Base-by-base conservation (phyloP, 2,329 filamentous ascomycete genomes). In the Cladophialophora immunda region DNA sequence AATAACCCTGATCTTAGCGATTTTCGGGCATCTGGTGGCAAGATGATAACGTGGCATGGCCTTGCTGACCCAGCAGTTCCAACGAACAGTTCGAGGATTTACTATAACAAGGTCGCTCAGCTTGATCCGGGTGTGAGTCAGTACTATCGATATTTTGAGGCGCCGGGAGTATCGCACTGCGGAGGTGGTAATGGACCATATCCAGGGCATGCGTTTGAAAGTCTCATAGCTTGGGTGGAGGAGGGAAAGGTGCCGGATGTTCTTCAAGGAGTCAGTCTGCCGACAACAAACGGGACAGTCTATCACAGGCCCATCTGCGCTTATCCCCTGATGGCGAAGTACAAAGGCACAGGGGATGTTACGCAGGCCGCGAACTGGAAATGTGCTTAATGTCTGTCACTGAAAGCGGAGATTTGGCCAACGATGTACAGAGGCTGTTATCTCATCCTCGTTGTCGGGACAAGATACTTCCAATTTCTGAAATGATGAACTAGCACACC, bases 21-120 rank as follows among this genome's bases (percentile, higher is more conserved):
- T 0, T 82, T 82, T 70, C 73, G 58, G 68, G 0, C 79, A 78
- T 0, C 80, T 77, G 57, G 63, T 6, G 63, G 63, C 1, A 83
- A 82, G 67, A 76, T 83, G 72, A 75, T 83, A 19, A 78, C 75
- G 1, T 82, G 77, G 76, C 81, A 83, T 61, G 81, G 81, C 13
- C 36, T 17, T 5, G 36, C 36, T 15, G 36, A 41, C 17, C 13
- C 13, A 4, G 13, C 17, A 17, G 17, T 41, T 1, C 36, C 13
- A 5, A 41, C 36, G 5, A 41, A 41, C 13, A 17, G 11, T n/a
- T 17, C 36, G 4, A 17, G 17, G 36, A 15, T 15, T 15, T 41
- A 41, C 6, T 41, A 41, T 17, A n/a, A n/a, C 13, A 17, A 41
- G 17, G 36, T 41, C 13, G 17, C 2, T 17, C 27, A 41, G 29